A percentile compares a stretch with the other conserved stretches of the same genome.
These are phyloP conservation scores for Blastobotrys persicus DNA, from an alignment of 1,139 yeast species.

Conservation along the genomic window DNA sequence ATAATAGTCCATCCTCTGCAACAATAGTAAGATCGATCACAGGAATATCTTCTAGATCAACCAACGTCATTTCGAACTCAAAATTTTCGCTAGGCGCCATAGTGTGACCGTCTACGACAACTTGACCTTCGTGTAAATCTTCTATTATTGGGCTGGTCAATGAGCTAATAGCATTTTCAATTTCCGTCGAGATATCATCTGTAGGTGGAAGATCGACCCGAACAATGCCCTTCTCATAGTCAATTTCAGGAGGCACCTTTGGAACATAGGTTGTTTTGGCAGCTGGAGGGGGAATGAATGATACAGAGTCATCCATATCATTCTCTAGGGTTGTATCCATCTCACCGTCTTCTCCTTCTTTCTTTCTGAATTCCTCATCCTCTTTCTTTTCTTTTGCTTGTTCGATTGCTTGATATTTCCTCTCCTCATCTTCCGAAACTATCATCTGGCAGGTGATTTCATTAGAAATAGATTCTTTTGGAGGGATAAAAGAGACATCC, in stretches of 20 bases:
- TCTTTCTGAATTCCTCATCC: not conserved
- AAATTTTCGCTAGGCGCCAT: not conserved
- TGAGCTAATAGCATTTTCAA: not conserved
- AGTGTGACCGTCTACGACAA: not conserved
- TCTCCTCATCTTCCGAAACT: constrained; percentile 11
- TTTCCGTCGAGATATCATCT: not conserved
- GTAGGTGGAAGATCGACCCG: not conserved
- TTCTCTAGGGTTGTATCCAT: not conserved
- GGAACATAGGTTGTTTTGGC: not conserved
- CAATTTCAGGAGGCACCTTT: not conserved
- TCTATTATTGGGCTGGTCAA: constrained; percentile 2
- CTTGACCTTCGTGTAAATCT: not conserved
- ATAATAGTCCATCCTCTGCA: not conserved
- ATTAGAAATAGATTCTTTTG: constrained; percentile 40
- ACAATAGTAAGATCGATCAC: not conserved
- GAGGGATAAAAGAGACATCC: constrained; percentile 48
- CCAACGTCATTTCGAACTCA: not conserved
- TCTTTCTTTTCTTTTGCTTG: not conserved
- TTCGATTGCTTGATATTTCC: not conserved
- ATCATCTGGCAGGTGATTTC: constrained; percentile 47
- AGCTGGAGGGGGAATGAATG: not conserved
- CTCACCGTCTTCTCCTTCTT: not conserved
- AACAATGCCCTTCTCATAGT: not conserved
- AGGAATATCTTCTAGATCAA: not conserved
- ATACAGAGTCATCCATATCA: not conserved